Evolutionary conservation across 177 flowering plant genomes (phyloP).

Genomic region (Vitis hybrid): DNA sequence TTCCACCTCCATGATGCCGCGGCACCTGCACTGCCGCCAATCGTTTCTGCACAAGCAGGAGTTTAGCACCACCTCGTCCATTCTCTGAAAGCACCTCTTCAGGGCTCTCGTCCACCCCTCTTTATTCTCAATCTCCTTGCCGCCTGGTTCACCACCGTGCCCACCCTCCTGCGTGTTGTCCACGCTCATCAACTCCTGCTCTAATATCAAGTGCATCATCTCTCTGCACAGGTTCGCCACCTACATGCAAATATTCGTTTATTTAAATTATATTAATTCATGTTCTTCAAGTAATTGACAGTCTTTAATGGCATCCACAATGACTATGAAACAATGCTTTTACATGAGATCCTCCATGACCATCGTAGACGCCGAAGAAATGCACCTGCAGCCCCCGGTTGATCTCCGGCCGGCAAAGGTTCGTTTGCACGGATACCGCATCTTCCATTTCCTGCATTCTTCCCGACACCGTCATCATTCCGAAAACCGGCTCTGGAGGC

Average conservation of each 20-base stretch:
- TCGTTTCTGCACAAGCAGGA: slow-evolving; percentile 34
- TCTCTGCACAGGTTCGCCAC: slow-evolving; percentile 38
- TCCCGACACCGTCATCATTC: slow-evolving; percentile 46
- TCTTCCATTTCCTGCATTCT: slow-evolving; percentile 59
- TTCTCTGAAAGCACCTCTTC: slow-evolving; percentile 33
- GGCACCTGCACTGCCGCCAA: slow-evolving; percentile 30
- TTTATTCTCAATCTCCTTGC: background rate
- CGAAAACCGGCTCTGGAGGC: slow-evolving; percentile 23
- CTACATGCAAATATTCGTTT: slow-evolving; percentile 21
- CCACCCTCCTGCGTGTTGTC: background rate
- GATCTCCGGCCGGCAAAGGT: slow-evolving; percentile 30
- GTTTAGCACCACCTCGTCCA: slow-evolving; percentile 45
- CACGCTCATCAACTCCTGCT: slow-evolving; percentile 32
- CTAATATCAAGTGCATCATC: slow-evolving; percentile 25
- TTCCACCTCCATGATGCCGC: slow-evolving; percentile 20
- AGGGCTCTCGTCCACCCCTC: slow-evolving; percentile 31
- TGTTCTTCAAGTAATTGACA: background rate
- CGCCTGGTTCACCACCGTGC: background rate
- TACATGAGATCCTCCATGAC: slow-evolving; percentile 72
- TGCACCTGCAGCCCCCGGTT: slow-evolving; percentile 28
- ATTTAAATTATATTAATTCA: too few species aligned
- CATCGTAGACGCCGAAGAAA: slow-evolving; percentile 64
- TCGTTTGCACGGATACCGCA: slow-evolving; percentile 26
- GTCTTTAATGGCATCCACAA: background rate
- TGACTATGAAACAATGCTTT: background rate